A percentile compares a stretch with the other conserved stretches of the same genome.
These are phyloP conservation scores for Pseudogymnoascus sp. DNA, from an alignment of 2,329 filamentous ascomycete genomes.

Conservation along the genomic window DNA sequence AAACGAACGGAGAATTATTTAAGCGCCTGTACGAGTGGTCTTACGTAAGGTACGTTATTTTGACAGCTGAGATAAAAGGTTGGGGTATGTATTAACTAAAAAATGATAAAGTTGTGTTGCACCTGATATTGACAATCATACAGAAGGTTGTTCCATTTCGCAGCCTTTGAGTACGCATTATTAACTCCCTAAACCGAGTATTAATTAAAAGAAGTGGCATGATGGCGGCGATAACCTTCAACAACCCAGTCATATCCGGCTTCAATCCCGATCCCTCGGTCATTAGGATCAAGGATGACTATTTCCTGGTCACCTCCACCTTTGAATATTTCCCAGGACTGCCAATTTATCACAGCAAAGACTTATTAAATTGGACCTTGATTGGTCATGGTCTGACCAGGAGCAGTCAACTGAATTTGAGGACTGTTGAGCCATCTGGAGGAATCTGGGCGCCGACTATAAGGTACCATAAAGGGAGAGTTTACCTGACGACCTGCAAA, in stretches of 20 bases:
- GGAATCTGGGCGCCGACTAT: conserved; percentile 42
- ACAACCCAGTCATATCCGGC: conserved; percentile 26
- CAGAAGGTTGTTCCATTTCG: not conserved
- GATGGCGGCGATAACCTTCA: not conserved
- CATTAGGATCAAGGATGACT: conserved; percentile 39
- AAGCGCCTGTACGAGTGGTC: not conserved
- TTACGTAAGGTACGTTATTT: not conserved
- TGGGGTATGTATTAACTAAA: not conserved
- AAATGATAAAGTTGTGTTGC: not conserved
- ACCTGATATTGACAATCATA: not conserved
- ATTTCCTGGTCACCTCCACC: conserved; percentile 52
- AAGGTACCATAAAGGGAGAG: conserved; percentile 35
- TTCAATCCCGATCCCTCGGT: conserved; percentile 53
- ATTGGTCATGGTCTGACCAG: conserved; percentile 44
- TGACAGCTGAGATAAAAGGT: not conserved
- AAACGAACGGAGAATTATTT: conserved; percentile 6
- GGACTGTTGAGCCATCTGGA: conserved; percentile 42
- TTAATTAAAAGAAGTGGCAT: too few species aligned
- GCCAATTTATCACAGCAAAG: conserved; percentile 50
- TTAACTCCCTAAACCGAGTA: not conserved
- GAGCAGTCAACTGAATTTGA: conserved; percentile 42
- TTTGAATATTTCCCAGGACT: conserved; percentile 55
- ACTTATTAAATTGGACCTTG: conserved; percentile 44
- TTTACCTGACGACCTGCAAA: conserved; percentile 39
- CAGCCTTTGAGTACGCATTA: not conserved